Evolutionary conservation across 208 protist genomes (phyloP), one percentile per base, ranked within the genome.

Genomic region (Crithidia expoeki): DNA sequence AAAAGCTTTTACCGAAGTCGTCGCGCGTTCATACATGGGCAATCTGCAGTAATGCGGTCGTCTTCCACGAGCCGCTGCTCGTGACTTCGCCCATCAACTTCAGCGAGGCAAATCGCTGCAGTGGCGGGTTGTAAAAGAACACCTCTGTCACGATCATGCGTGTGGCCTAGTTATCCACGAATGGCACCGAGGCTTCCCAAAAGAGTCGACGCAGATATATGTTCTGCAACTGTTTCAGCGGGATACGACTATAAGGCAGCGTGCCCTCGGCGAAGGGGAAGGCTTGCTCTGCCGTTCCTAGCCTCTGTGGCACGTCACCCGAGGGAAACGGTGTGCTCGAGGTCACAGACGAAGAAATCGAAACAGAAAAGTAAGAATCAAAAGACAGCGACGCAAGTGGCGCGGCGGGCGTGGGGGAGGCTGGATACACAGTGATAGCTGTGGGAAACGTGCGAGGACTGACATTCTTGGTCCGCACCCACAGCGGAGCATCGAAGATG

Each of bases 141-240:
- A 84, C 65, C 75, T 90, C 84, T n/a, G 76, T 74, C 53, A 72
- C 62, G 2, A 76, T 79, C 30, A 90, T 63, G 9, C 81, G 80
- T 2, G 80, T 85, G 19, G 75, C 78, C 17, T 77, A 44, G 50
- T 87, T 66, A 62, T 87, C 84, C 7, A 90, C 32, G 47, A 89
- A 86, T 0, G 75, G 68, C 1, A 42, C 53, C 19, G 67, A 70
- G 19, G 44, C 38, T 32, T 74, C 58, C 62, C 60, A 60, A 36
- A 80, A 59, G 16, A 66, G 62, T 3, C 42, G 64, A 2, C 40
- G 52, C 0, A 84, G 50, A 50, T 76, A 71, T 16, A 16, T 12
- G 42, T 38, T 27, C 56, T 79, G 64, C 42, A 72, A 32, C 27
- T 16, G 7, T 19, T 42, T 3, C n/a, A 57, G 44, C 6, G 66